These are phyloP conservation scores for Butyriboletus loyo DNA, from an alignment of 768 basidiomycete species.

Conservation along the genomic window DNA sequence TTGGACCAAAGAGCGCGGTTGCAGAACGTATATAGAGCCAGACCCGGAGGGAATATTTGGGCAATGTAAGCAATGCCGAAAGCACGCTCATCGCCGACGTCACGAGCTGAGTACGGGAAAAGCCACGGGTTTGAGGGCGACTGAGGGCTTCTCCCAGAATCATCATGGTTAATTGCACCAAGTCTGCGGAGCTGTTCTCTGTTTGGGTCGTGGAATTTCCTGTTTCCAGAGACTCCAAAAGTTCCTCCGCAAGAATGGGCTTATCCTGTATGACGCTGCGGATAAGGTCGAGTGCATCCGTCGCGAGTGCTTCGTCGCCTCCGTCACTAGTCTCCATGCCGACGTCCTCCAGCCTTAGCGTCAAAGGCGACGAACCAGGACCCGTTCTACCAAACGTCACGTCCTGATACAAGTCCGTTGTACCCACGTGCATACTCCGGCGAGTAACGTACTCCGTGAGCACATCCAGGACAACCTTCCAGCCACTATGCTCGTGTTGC, in stretches of 20 bases:
- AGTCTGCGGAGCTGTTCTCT: slow-evolving; percentile 58
- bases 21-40: slow-evolving; percentile 89
- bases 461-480: slow-evolving; percentile 82
- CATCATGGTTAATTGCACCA: slow-evolving; percentile 77
- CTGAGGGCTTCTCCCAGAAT: slow-evolving; percentile 76
- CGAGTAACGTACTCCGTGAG: slow-evolving; percentile 72
- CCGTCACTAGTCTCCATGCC: slow-evolving; percentile 66
- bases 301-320: slow-evolving; percentile 64
- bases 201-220: slow-evolving; percentile 35
- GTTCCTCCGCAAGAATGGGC: slow-evolving; percentile 54
- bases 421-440: slow-evolving; percentile 42
- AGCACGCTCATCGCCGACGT: slow-evolving; percentile 82
- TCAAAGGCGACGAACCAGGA: slow-evolving; percentile 35
- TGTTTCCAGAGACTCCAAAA: slow-evolving; percentile 65
- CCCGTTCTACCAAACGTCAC: slow-evolving; percentile 50
- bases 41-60: slow-evolving; percentile 74
- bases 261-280: slow-evolving; percentile 74
- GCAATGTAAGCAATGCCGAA: slow-evolving; percentile 69
- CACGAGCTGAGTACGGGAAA: slow-evolving; percentile 60
- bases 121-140: slow-evolving; percentile 42
- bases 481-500: slow-evolving; percentile 81
- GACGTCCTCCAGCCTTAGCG: slow-evolving; percentile 60
- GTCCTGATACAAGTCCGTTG: slow-evolving; percentile 45
- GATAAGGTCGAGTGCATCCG: slow-evolving; percentile 75
- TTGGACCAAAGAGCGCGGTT: slow-evolving; percentile 69